Conservation (phyloP, 2,329 filamentous ascomycete species). For the Amphichorda felina region DNA sequence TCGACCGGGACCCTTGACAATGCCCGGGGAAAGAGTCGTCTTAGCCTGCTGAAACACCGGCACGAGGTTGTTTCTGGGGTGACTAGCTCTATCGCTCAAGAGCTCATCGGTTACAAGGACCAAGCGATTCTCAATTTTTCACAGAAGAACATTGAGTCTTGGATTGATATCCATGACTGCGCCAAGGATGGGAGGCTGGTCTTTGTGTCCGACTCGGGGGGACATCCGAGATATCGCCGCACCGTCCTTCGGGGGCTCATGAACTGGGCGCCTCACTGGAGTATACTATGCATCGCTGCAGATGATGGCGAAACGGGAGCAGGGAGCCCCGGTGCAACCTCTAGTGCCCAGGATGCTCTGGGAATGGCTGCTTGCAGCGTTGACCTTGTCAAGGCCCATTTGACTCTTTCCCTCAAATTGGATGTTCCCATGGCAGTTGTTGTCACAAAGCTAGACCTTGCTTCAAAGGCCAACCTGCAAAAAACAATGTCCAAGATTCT, state of each 20-base stretch:
- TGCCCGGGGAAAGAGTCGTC: slow-evolving; percentile 76
- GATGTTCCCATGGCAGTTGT: slow-evolving; percentile 67
- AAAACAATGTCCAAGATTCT: slow-evolving; percentile 63
- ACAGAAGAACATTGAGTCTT: slow-evolving; percentile 76
- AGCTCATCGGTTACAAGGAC: slow-evolving; percentile 73
- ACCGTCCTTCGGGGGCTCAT: slow-evolving; percentile 85
- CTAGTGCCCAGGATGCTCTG: slow-evolving; percentile 36
- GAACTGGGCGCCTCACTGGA: slow-evolving; percentile 94
- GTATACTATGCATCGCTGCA: slow-evolving; percentile 74
- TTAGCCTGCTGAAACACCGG: slow-evolving; percentile 81
- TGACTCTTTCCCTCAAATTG: slow-evolving; percentile 76
- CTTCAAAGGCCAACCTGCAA: slow-evolving; percentile 59
- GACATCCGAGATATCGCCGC: slow-evolving; percentile 77
- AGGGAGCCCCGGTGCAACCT: slow-evolving; percentile 25
- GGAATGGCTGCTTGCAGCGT: slow-evolving; percentile 43
- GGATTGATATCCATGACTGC: slow-evolving; percentile 84
- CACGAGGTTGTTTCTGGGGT: slow-evolving; percentile 88
- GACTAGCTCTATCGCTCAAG: slow-evolving; percentile 90
- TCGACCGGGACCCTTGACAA: slow-evolving; percentile 86
- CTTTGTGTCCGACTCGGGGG: slow-evolving; percentile 85
- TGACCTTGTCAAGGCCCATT: slow-evolving; percentile 66
- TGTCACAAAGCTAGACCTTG: slow-evolving; percentile 85
- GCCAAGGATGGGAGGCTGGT: slow-evolving; percentile 65
- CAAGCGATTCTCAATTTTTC: slow-evolving; percentile 66
- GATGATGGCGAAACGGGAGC: slow-evolving; percentile 46